phyloP scores from a whole-genome alignment of 495 filamentous ascomycete genomes.

The Letharia lupina region DNA sequence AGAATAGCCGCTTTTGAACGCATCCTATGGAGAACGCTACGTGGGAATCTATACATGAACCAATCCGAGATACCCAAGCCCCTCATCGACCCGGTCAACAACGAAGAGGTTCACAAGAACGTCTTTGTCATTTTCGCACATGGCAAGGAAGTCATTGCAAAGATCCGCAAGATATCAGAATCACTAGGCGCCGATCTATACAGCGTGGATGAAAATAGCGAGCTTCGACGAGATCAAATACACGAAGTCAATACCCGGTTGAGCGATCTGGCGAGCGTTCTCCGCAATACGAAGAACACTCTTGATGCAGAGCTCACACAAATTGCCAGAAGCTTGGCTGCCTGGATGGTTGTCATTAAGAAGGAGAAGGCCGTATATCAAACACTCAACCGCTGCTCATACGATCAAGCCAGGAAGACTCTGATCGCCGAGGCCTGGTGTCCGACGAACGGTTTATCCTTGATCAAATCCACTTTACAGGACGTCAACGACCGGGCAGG shows the following conservation, averaged over 20 bases:
- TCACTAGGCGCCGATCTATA: constrained; percentile 92
- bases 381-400: constrained; percentile 91
- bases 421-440: constrained; percentile 97
- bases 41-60: constrained; percentile 99
- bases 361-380: constrained; percentile 99
- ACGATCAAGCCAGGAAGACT: constrained; percentile 90
- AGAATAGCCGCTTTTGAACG: constrained; percentile 92
- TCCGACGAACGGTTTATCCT: constrained; percentile 78
- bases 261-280: constrained; percentile 78
- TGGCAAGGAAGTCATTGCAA: constrained; percentile 93
- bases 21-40: constrained; percentile 91
- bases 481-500: constrained; percentile 96
- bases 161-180: constrained; percentile 98
- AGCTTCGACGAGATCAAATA: constrained; percentile 86
- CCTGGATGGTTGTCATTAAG: constrained; percentile 93
- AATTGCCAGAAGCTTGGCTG: constrained; percentile 79
- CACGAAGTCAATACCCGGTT: constrained; percentile 93
- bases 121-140: constrained; percentile 99
- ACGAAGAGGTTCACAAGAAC: constrained; percentile 89
- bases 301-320: constrained; percentile 87
- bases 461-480: constrained; percentile 90
- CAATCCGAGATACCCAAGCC: constrained; percentile 94
- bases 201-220: constrained; percentile 93
- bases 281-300: constrained; percentile 93
- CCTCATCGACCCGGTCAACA: constrained; percentile 85